phyloP scores from a whole-genome alignment of 148 eudicot genomes.

The Arbutus unedo region DNA sequence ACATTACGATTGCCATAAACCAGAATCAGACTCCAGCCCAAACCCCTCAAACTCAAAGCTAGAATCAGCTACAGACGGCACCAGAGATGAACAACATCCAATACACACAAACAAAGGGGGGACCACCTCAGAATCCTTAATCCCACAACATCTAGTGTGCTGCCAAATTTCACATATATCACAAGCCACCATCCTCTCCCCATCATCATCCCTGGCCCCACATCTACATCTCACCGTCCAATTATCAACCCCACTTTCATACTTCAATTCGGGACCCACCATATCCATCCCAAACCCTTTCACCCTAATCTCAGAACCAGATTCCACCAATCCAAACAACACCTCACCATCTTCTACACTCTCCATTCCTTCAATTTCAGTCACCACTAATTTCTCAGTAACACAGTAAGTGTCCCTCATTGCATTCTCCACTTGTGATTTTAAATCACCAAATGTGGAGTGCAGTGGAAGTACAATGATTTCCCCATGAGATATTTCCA shows the following conservation, averaged over 20 bases:
- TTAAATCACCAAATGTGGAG: slow-evolving; percentile 58
- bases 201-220: slow-evolving; percentile 88
- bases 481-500: slow-evolving; percentile 39
- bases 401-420: slow-evolving; percentile 71
- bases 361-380: slow-evolving; percentile 39
- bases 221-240: slow-evolving; percentile 81
- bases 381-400: slow-evolving; percentile 37
- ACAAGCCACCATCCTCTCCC: slow-evolving; percentile 94
- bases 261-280: slow-evolving; percentile 38
- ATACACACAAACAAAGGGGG: slow-evolving; percentile 72
- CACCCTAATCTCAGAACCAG: slow-evolving; percentile 52
- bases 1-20: background rate
- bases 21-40: background rate
- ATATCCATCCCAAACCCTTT: slow-evolving; percentile 47
- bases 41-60: slow-evolving; percentile 8
- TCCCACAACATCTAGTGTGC: slow-evolving; percentile 76
- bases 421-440: slow-evolving; percentile 40
- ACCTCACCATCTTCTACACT: slow-evolving; percentile 44
- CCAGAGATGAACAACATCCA: slow-evolving; percentile 51
- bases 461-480: slow-evolving; percentile 52
- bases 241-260: slow-evolving; percentile 66
- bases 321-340: slow-evolving; percentile 58
- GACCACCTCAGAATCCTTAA: slow-evolving; percentile 59
- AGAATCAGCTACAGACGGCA: slow-evolving; percentile 28
- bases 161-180: slow-evolving; percentile 90